Percentiles rank a stretch among this genome's conserved stretches.
phyloP scores from a whole-genome alignment of 2,329 filamentous ascomycete genomes.

The Fusarium torreyae region DNA sequence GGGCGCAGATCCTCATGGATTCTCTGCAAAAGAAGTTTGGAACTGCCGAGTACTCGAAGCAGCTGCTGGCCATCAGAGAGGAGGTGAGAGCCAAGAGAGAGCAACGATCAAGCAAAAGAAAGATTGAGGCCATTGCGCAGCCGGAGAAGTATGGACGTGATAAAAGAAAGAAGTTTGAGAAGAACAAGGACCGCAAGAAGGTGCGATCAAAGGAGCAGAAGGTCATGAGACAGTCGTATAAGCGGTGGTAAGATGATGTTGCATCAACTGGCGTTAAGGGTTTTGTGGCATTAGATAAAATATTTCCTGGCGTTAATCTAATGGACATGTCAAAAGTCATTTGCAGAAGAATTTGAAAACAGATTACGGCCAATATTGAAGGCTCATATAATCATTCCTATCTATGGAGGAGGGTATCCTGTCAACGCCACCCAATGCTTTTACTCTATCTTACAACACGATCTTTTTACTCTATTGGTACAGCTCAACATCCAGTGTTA shows the following conservation, averaged over 20 bases:
- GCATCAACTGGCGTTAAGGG: conserved; percentile 51
- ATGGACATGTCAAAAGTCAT: conserved; percentile 27
- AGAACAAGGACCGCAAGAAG: conserved; percentile 87
- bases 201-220: conserved; percentile 82
- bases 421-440: conserved; percentile 44
- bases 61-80: conserved; percentile 80
- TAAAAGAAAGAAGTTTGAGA: conserved; percentile 87
- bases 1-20: conserved; percentile 84
- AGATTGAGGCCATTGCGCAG: conserved; percentile 86
- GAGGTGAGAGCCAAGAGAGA: conserved; percentile 80
- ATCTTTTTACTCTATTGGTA: conserved; percentile 1
- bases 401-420: conserved; percentile 41
- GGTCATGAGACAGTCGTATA: conserved; percentile 80
- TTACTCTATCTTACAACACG: conserved; percentile 40
- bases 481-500: background rate
- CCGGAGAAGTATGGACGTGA: conserved; percentile 84
- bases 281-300: conserved; percentile 29
- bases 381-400: conserved; percentile 12
- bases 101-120: conserved; percentile 84
- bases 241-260: conserved; percentile 54
- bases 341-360: conserved; percentile 28
- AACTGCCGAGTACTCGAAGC: conserved; percentile 81
- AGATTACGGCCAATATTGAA: conserved; percentile 8
- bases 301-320: conserved; percentile 39
- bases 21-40: conserved; percentile 88